Base-by-base conservation (phyloP, 169 alveolate genomes). In the Plasmodium coatneyi region DNA sequence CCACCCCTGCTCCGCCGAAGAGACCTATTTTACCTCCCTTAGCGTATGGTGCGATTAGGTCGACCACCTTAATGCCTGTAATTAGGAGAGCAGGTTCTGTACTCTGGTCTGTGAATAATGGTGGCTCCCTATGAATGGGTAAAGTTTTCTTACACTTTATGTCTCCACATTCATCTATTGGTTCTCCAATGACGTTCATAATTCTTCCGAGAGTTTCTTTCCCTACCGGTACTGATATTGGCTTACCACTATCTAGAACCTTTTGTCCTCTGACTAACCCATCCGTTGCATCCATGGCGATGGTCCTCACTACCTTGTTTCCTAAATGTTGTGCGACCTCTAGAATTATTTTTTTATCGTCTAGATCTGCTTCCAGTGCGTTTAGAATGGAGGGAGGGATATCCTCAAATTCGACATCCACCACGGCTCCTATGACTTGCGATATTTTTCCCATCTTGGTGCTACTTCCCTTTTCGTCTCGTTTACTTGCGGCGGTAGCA, bases 1-100 rank as follows among this genome's bases (percentile, higher is more conserved):
- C 99, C 78, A 99, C 99, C n/a, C 99, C 99, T 12, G 99, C 99
- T 54, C 99, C 99, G 3, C 99, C 99, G 95, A 99, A 99, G 30
- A 99, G 97, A 80, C 99, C 99, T 80, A 99, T 98, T 97, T 99
- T 99, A 16, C 99, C 99, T 46, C 99, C 99, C 97, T 98, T 98
- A 34, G 99, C 99, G 95, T 98, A 99, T 80, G 99, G 99, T 30
- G 99, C 99, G 94, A 99, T 93, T 36, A 99, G 92, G 92, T 99
- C 99, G 39, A 99, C 99, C 80, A 98, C 99, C 95, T 99, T 98
- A 71, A 98, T 98, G 32, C 99, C 99, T 10, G 99, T 98, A 41
- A 97, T 96, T 92, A 98, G 95, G 39, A 97, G 92, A 60, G 98
- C 99, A 43, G 99, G 99, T 25, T 98, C 99, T 14, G 98, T 95